phyloP scores from a whole-genome alignment of 2,329 filamentous ascomycete species.

The Paracoccidioides lutzii region DNA sequence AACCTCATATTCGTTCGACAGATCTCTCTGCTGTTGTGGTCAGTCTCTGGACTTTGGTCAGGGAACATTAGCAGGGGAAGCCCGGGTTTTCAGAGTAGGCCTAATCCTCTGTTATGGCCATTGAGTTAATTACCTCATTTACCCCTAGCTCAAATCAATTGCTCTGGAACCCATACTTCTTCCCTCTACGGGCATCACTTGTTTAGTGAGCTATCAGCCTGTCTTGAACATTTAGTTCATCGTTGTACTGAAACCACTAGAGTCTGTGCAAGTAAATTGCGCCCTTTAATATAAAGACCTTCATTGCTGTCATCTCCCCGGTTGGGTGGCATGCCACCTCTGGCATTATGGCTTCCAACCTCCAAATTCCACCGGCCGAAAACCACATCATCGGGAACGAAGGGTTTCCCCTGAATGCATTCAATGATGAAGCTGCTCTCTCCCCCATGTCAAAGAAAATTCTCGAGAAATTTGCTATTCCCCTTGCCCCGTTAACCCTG shows the following conservation, averaged over 20 bases:
- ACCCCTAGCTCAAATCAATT: background rate
- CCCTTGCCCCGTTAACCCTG: slow-evolving; percentile 4
- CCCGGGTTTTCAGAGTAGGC: background rate
- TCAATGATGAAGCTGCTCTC: slow-evolving; percentile 8
- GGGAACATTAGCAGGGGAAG: too few relatives aligned
- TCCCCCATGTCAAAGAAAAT: slow-evolving; percentile 12
- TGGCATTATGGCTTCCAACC: background rate
- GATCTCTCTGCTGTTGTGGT: background rate
- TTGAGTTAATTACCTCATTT: background rate
- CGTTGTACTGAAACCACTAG: background rate
- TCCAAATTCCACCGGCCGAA: background rate
- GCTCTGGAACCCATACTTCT: background rate
- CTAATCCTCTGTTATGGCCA: background rate
- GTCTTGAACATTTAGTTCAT: background rate
- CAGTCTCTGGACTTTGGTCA: background rate
- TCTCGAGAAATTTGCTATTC: slow-evolving; percentile 10
- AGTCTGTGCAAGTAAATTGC: background rate
- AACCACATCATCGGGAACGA: background rate
- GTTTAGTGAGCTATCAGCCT: background rate
- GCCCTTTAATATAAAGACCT: background rate
- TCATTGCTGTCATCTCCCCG: background rate
- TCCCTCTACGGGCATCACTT: background rate
- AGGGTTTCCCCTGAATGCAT: background rate
- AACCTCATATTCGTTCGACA: background rate
- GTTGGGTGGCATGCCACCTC: background rate